Evolutionary conservation across 306 rosid species (phyloP), one percentile per base, ranked within the genome.

Genomic region (Malus sieversii): DNA sequence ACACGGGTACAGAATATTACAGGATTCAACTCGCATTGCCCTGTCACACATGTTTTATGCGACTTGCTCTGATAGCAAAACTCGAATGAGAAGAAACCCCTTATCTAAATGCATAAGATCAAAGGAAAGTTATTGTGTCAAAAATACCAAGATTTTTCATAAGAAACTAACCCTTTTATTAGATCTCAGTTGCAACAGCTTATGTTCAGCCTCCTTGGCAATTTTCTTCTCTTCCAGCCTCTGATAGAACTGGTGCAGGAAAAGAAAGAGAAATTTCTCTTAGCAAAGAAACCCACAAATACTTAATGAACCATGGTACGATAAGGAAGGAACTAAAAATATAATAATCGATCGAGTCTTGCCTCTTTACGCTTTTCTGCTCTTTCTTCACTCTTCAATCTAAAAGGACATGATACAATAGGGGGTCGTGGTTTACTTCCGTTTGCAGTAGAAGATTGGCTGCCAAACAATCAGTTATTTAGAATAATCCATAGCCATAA

Each of bases 361-460:
- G 72, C 99, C 91, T 96, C 97, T 85, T 86, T 92, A 62, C 96
- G 91, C 76, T 96, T 96, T 73, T 81, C 90, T 66, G 88, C 99
- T 88, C 99, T 90, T 86, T 91, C 97, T 78, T 90, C 96, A 82
- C 92, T 96, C 87, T 77, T 88, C 80, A 95, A 84, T 77, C 73
- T 92, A 73, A 92, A 96, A 62, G 98, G 93, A 29, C 84, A 76
- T 66, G 83, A 68, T 73, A 19, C 61, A 38, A 88, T 86, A 53
- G 86, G 72, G 75, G 90, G 8, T 65, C 73, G 83, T 58, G 77
- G 77, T 73, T 71, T 89, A 80, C 71, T 77, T 73, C 80, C 79
- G 75, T 75, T 75, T 82, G 84, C 77, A 85, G 72, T 66, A 48
- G 88, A 79, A 48, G 89, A 79, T 77, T 79, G 73, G 27, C 98